Evolutionary conservation across 345 rosid species (phyloP).

Genomic region (Anastatica hierochuntica): DNA sequence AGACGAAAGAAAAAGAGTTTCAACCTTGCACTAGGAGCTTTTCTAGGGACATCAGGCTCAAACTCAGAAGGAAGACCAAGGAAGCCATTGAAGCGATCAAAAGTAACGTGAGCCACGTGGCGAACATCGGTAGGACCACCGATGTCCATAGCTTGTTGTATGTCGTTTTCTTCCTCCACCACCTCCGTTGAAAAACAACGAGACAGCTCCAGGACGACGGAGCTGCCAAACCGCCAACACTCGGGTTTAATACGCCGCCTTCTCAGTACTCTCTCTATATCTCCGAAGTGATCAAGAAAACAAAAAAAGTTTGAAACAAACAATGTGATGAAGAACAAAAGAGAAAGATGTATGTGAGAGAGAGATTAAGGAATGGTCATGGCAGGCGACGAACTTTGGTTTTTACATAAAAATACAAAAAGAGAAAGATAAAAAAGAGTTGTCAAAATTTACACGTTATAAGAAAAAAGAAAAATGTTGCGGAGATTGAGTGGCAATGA

Average conservation of each 20-base stretch:
- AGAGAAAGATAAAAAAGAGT: neutral
- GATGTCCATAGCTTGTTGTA: slow-evolving; percentile 69
- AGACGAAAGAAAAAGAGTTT: no score
- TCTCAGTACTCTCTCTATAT: slow-evolving; percentile 17
- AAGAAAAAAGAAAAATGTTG: slow-evolving; percentile 11
- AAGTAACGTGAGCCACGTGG: slow-evolving; percentile 92
- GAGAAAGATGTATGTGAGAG: no score
- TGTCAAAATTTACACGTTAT: slow-evolving; percentile 16
- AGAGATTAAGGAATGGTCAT: slow-evolving; percentile 6
- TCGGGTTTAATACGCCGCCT: neutral
- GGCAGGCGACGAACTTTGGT: slow-evolving; percentile 5
- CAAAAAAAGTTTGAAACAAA: neutral
- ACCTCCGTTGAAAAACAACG: slow-evolving; percentile 49
- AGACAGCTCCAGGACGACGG: slow-evolving; percentile 50
- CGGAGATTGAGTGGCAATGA: slow-evolving; percentile 28
- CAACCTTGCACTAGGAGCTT: slow-evolving; percentile 94
- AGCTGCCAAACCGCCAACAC: slow-evolving; percentile 18
- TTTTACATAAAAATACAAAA: neutral
- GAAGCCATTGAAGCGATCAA: slow-evolving; percentile 90
- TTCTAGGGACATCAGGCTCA: slow-evolving; percentile 74
- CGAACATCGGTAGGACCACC: slow-evolving; percentile 73
- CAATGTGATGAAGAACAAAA: neutral
- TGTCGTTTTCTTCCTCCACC: slow-evolving; percentile 37
- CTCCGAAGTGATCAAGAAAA: neutral
- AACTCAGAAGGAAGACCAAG: slow-evolving; percentile 87